These are phyloP conservation scores for Penicillium sp. DNA, from an alignment of 2,329 filamentous ascomycete genomes.

Conservation along the genomic window DNA sequence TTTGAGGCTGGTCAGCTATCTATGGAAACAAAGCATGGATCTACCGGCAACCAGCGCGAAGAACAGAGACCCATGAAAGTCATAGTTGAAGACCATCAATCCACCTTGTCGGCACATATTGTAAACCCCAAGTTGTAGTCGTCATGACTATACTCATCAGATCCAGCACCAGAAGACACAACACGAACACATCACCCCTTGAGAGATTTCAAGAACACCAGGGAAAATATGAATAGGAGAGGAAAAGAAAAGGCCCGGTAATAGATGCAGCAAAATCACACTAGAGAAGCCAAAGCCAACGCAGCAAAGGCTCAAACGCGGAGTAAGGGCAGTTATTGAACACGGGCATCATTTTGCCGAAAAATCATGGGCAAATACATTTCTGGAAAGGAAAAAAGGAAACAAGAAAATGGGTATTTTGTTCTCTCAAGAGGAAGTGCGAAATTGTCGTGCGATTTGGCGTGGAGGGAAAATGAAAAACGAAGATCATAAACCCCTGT, in stretches of 20 bases:
- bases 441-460: conserved; percentile 14
- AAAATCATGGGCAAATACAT: conserved; percentile 20
- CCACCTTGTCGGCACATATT: conserved; percentile 4
- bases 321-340: conserved; percentile 8
- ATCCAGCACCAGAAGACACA: conserved; percentile 3
- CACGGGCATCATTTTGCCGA: conserved; percentile 14
- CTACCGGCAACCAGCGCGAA: conserved; percentile 1
- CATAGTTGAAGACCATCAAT: conserved; percentile 9
- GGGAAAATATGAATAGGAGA: neutral
- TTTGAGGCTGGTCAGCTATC: conserved; percentile 11
- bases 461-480: conserved; percentile 5
- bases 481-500: conserved; percentile 7
- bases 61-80: neutral
- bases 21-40: conserved; percentile 1
- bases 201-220: conserved; percentile 15
- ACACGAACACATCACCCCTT: neutral
- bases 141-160: neutral
- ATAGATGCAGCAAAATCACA: conserved; percentile 9
- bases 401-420: conserved; percentile 12
- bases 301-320: conserved; percentile 13
- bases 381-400: neutral
- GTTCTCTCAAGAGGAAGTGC: conserved; percentile 17
- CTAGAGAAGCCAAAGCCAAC: conserved; percentile 11
- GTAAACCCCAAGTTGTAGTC: neutral
- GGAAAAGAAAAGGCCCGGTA: neutral